Evolutionary conservation across 305 asterid genomes (phyloP), one percentile per base, ranked within the genome.

Genomic region (Fraxinus xanthoxyloides): DNA sequence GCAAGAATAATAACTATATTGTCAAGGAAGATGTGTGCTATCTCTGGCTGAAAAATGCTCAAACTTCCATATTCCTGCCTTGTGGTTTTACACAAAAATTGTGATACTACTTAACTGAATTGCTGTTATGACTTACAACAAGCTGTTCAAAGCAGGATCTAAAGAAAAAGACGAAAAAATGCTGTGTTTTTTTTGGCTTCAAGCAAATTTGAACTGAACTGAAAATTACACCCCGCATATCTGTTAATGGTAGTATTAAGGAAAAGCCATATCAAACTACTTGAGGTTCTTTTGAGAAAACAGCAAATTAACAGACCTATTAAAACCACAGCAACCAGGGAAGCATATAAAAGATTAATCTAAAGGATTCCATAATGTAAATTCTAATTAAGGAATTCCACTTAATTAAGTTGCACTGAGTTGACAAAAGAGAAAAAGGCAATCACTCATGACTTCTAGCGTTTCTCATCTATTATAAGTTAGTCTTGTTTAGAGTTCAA

Each of bases 21-120:
- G 23, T 23, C 2, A 9, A 72, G 77, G 48, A 70, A 72, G 76
- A 72, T 7, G 51, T 72, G 30, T 21, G 28, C 51, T 8, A 72
- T 34, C 77, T 72, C 46, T n/a, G 17, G 77, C 77, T 72, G 77
- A 72, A 34, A 69, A 35, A 72, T 19, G 51, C 48, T n/a, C 77
- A 34, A 34, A 35, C 30, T 34, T 72, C 51, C 77, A 19, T 72
- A 35, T 72, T 35, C 51, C 28, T n/a, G 24, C 31, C 51, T 35
- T 19, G 1, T n/a, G 19, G 17, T 17, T 34, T 72, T 32, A 17
- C 26, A 1, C 15, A 72, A 72, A 72, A 31, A 21, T 7, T 35
- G 51, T 72, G 54, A 34, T 72, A 35, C 48, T 34, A 35, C 75
- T 5, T 35, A 65, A 72, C 28, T 34, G 15, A 72, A 32, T 72